Conservation (phyloP, 1,284 basidiomycete species). For the Papiliotrema nemorosa region DNA sequence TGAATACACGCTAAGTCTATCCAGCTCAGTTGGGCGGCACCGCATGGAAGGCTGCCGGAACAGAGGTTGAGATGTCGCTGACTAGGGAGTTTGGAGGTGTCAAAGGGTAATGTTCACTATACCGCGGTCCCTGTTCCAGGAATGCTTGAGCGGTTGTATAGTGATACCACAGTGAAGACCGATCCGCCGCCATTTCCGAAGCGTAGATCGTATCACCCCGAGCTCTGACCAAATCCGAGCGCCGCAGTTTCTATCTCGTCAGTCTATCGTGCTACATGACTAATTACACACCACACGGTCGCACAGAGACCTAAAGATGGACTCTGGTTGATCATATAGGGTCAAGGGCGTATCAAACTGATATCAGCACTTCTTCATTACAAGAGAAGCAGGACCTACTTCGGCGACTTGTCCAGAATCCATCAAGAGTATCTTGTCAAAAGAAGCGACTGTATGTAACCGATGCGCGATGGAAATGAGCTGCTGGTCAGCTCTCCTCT, state of each 20-base stretch:
- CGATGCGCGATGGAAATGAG: conserved; percentile 71
- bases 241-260: conserved; percentile 1
- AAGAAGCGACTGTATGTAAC: conserved; percentile 63
- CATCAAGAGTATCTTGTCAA: conserved; percentile 46
- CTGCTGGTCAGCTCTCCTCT: conserved; percentile 38
- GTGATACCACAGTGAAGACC: conserved; percentile 9
- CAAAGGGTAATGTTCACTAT: too few species aligned
- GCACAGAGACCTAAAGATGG: conserved; percentile 28
- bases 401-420: conserved; percentile 39
- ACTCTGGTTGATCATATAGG: conserved; percentile 38
- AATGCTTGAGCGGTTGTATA: conserved; percentile 14
- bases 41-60: too few species aligned
- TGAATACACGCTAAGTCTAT: too few species aligned
- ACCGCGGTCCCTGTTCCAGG: conserved; percentile 1
- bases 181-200: conserved; percentile 7
- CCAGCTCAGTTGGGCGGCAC: too few species aligned
- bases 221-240: conserved; percentile 4
- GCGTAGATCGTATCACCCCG: conserved; percentile 8
- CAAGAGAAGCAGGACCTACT: conserved; percentile 9
- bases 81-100: not conserved
- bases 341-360: conserved; percentile 44
- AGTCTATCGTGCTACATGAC: not conserved
- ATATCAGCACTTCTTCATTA: not conserved
- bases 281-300: conserved; percentile 7
- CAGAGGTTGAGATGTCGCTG: too few species aligned